Base-by-base conservation (phyloP, 192 early-diverging fungal species). In the Pilaira anomala region DNA sequence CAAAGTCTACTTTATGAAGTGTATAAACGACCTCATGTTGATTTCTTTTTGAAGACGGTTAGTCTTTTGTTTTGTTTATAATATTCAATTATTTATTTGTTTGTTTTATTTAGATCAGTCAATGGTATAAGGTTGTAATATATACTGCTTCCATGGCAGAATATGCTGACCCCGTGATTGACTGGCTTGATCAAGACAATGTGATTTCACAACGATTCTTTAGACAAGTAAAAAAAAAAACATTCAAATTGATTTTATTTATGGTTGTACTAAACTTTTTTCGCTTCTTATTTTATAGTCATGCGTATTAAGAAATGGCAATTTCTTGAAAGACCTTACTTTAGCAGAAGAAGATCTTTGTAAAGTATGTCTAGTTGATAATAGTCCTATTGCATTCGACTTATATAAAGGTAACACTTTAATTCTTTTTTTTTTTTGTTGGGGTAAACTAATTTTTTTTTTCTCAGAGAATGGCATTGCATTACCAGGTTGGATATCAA, bases 161-260 rank as follows among this genome's bases (percentile, higher is more conserved):
- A 76, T 95, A 95, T 67, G 93, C 93, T n/a, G 91, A 94, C 68
- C 93, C 93, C 18, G 93, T 95, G 21, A 93, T 95, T 61, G 93
- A 95, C 68, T 91, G 86, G 83, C 66, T 95, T 36, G 92, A 95
- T 70, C 83, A 85, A 60, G 73, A 76, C 50, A 88, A 72, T 11
- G 59, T 93, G 18, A 84, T 94, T 59, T 81, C 83, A 7, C 73
- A 81, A 49, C 83, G 93, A 22, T 91, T 86, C 72, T 95, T 95
- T 77, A 77, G 93, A 42, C 84, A 92, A 73, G 88, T 90, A 77
- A 48, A 67, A 39, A 62, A 9, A 44, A 16, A 3, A 28, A 36
- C 55, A 29, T 48, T 65, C 42, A 41, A 16, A 63, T 12, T 48
- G 12, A 41, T 28, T 21, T 33, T 69, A 40, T 19, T 67, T 59